phyloP scores from a whole-genome alignment of 768 basidiomycete genomes.

The Scleroderma bovista region DNA sequence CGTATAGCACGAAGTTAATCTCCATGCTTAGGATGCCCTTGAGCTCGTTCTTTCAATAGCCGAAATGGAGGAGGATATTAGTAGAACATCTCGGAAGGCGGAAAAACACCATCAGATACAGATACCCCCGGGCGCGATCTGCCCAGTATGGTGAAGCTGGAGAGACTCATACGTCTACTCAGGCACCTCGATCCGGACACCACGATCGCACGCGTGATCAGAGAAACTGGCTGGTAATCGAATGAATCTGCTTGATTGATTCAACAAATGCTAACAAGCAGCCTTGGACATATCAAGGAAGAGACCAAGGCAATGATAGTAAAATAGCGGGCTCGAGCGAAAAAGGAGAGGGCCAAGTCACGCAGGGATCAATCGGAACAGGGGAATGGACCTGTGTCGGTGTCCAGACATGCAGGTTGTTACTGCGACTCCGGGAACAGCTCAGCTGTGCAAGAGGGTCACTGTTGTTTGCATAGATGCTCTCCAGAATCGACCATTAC shows the following conservation, averaged over 20 bases:
- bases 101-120: constrained; percentile 37
- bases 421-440: too few species aligned
- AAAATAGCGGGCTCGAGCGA: constrained; percentile 32
- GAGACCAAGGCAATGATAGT: constrained; percentile 37
- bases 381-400: constrained; percentile 9
- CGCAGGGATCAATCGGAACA: constrained; percentile 20
- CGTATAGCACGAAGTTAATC: neutral
- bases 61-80: constrained; percentile 40
- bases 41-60: constrained; percentile 44
- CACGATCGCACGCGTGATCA: constrained; percentile 23
- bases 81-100: constrained; percentile 34
- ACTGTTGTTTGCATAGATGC: constrained; percentile 25
- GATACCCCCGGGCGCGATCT: constrained; percentile 21
- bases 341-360: constrained; percentile 34
- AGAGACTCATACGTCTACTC: constrained; percentile 11
- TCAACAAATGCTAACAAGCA: neutral
- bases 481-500: neutral
- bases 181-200: constrained; percentile 26
- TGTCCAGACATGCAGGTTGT: too few species aligned
- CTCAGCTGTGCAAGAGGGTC: constrained; percentile 29
- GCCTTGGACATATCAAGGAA: constrained; percentile 26
- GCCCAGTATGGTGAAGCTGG: constrained; percentile 7
- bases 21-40: constrained; percentile 39
- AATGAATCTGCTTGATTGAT: constrained; percentile 5
- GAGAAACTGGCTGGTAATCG: constrained; percentile 36